These are phyloP conservation scores for Candida xiaguanensis DNA, from an alignment of 805 yeast genomes.

Conservation along the genomic window DNA sequence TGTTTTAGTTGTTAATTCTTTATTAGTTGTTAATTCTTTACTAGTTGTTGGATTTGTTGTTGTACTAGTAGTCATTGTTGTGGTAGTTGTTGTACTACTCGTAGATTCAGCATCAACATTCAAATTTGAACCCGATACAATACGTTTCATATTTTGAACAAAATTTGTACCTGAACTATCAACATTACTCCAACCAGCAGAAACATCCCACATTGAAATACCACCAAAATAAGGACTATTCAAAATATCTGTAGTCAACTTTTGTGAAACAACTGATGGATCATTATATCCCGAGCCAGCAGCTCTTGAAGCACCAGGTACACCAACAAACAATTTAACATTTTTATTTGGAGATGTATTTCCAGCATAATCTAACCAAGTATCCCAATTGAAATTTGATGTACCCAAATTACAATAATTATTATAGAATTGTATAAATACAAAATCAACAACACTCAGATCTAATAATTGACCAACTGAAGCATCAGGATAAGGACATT, in stretches of 20 bases:
- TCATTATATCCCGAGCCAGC: constrained; percentile 33
- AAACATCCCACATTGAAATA: constrained; percentile 84
- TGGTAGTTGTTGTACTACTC: constrained; percentile 8
- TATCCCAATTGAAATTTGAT: constrained; percentile 30
- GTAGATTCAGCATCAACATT: neutral
- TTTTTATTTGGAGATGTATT: constrained; percentile 27
- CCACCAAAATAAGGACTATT: constrained; percentile 50
- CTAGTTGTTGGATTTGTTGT: constrained; percentile 6
- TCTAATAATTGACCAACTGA: constrained; percentile 29
- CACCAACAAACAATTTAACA: constrained; percentile 30
- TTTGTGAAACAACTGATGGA: constrained; percentile 16
- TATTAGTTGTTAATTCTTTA: constrained; percentile 5
- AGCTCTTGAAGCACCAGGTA: constrained; percentile 29
- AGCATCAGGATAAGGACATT: constrained; percentile 38
- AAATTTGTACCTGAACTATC: constrained; percentile 18
- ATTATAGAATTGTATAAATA: constrained; percentile 39
- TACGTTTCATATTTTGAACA: constrained; percentile 38
- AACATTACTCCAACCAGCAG: constrained; percentile 40
- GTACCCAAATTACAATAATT: constrained; percentile 28
- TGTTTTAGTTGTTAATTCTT: neutral
- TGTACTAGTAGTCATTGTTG: constrained; percentile 7
- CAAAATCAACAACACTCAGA: constrained; percentile 26
- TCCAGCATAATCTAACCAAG: constrained; percentile 31
- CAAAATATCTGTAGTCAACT: constrained; percentile 14
- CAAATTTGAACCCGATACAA: constrained; percentile 25